phyloP scores from a whole-genome alignment of 1,284 basidiomycete species.

The Pascua sp. region DNA sequence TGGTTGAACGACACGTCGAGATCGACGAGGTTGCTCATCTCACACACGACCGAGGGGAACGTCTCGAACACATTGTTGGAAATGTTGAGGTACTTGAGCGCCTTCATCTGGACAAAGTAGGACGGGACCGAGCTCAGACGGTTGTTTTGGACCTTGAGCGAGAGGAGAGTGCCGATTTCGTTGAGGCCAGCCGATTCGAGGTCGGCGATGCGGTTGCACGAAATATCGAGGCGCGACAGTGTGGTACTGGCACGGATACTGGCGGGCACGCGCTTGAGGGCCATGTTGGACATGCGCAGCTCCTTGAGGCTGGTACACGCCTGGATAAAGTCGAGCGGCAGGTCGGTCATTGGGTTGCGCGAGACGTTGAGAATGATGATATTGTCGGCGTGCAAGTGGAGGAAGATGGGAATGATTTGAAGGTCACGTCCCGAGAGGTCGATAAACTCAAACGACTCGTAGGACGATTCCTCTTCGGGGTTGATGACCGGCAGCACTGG shows the following conservation, averaged over 20 bases:
- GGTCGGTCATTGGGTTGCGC: conserved; percentile 91
- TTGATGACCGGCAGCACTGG: conserved; percentile 57
- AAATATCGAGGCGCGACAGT: conserved; percentile 81
- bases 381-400: conserved; percentile 81
- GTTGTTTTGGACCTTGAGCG: conserved; percentile 87
- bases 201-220: conserved; percentile 87
- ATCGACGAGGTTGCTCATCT: conserved; percentile 70
- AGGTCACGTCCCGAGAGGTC: conserved; percentile 81
- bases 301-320: conserved; percentile 79
- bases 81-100: conserved; percentile 80
- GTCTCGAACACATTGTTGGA: conserved; percentile 91
- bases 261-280: conserved; percentile 87
- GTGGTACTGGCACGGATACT: conserved; percentile 72
- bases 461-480: conserved; percentile 64
- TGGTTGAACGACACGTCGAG: conserved; percentile 95
- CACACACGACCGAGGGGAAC: conserved; percentile 74
- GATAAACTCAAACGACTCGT: conserved; percentile 74
- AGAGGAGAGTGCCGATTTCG: conserved; percentile 67
- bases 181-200: conserved; percentile 82
- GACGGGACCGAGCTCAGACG: conserved; percentile 80
- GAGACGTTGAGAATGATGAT: conserved; percentile 87
- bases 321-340: conserved; percentile 95
- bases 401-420: conserved; percentile 82
- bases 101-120: conserved; percentile 72
- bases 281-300: conserved; percentile 86